Base-by-base conservation (phyloP, 805 yeast species). In the Starmerella floricola region DNA sequence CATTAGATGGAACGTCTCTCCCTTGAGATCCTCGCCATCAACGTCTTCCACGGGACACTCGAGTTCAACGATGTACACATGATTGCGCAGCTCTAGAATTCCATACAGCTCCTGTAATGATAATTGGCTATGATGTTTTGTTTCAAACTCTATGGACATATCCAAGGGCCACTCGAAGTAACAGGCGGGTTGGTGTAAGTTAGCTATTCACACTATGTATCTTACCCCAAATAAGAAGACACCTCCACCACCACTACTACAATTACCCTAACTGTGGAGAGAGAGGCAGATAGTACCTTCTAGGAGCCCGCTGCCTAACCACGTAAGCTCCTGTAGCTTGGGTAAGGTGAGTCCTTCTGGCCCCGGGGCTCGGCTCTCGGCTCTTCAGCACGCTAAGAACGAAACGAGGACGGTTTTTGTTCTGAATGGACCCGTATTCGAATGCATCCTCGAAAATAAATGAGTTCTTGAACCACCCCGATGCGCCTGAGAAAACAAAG, bases 31-130 rank as follows among this genome's bases (percentile, higher is more conserved):
- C 13, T 38, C 35, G 16, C 52, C 56, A 17, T 53, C 56, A 2
- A 40, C 26, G 17, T 53, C 56, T 12, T 27, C 45, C 16, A 48
- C 48, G 1, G 45, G 49, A 13, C 52, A 40, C 3, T 50, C 15
- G 17, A 51, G 53, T 33, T 53, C 56, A 3, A 51, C 54, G 6
- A 53, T 50, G 36, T 42, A 53, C 10, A 53, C 56, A 8, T 42
- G 46, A 8, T 45, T 34, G 11, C 56, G 41, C 16, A 51, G 43
- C 37, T 38, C 20, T 16, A 53, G 34, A 1, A 50, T 43, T 2
- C 45, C 38, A 29, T 53, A 50, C 3, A 53, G 35, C 23, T 43
- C 44, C 2, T 8, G 20, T 1, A 19, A 19, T 3, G 43, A 34
- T 4, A 52, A 36, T 17, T 43, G 44, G 13, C 21, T 12, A n/a